These are phyloP conservation scores for Eucalyptus urophylla DNA, from an alignment of 345 rosid genomes.

Conservation along the genomic window DNA sequence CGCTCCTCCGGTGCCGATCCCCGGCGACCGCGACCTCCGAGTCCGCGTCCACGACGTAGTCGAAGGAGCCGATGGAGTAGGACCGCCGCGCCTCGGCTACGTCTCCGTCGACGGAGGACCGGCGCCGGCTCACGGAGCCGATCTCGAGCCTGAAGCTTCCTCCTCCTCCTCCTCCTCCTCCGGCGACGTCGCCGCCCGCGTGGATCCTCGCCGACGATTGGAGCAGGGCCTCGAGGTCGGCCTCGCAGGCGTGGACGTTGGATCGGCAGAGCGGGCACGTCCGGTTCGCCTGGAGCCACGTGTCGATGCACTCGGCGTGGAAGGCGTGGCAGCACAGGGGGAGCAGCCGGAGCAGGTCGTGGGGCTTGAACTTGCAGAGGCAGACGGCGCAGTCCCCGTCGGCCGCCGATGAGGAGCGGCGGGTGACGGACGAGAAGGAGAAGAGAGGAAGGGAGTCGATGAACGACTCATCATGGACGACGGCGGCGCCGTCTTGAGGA, in stretches of 20 bases:
- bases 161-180: neutral
- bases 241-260: slow-evolving; percentile 46
- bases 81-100: slow-evolving; percentile 21
- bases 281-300: slow-evolving; percentile 61
- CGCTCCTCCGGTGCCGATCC: slow-evolving; percentile 22
- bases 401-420: slow-evolving; percentile 26
- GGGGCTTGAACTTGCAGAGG: slow-evolving; percentile 56
- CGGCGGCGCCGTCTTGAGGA: neutral
- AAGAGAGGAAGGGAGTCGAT: slow-evolving; percentile 73
- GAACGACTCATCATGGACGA: slow-evolving; percentile 20
- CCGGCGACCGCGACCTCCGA: slow-evolving; percentile 40
- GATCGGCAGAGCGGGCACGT: slow-evolving; percentile 95
- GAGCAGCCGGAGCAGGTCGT: slow-evolving; percentile 75
- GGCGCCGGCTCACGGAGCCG: slow-evolving; percentile 69
- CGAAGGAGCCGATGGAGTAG: slow-evolving; percentile 79
- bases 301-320: slow-evolving; percentile 68
- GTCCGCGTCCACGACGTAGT: slow-evolving; percentile 69
- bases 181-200: neutral
- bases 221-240: slow-evolving; percentile 36
- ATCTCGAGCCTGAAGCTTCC: slow-evolving; percentile 82
- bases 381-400: slow-evolving; percentile 80
- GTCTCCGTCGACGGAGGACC: slow-evolving; percentile 7
- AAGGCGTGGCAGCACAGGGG: slow-evolving; percentile 93
- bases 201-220: neutral
- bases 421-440: slow-evolving; percentile 53